Evolutionary conservation across 495 filamentous ascomycete genomes (phyloP).

Genomic region (Stereocaulon alpinum): DNA sequence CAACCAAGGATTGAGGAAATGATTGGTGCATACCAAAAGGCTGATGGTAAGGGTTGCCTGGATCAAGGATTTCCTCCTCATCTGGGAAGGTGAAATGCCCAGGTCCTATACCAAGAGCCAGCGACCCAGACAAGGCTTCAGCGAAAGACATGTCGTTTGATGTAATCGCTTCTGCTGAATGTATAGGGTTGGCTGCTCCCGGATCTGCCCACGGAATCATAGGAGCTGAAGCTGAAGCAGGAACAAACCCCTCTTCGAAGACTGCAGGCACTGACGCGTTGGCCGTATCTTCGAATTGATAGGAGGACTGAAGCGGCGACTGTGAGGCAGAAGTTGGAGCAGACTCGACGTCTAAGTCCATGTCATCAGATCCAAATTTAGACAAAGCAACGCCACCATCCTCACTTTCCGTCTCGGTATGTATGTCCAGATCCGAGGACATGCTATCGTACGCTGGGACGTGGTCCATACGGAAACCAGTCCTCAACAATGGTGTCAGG

Average conservation of each 20-base stretch:
- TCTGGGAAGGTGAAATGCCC: neutral
- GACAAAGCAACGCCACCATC: conserved; percentile 11
- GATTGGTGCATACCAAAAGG: conserved; percentile 6
- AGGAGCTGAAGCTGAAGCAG: neutral
- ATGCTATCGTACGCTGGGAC: neutral
- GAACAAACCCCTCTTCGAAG: neutral
- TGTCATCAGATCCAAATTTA: conserved; percentile 10
- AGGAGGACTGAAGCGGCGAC: neutral
- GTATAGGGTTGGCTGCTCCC: neutral
- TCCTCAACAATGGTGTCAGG: neutral
- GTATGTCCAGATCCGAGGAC: conserved; percentile 1
- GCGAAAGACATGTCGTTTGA: neutral
- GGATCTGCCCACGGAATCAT: neutral
- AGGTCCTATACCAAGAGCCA: neutral
- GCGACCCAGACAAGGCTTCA: neutral
- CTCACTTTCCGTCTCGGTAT: conserved; percentile 11
- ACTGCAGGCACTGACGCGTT: neutral
- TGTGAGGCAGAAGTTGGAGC: conserved; percentile 10
- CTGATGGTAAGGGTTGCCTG: conserved; percentile 7
- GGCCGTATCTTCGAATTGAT: neutral
- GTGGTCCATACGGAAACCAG: neutral
- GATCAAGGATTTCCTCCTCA: conserved; percentile 2
- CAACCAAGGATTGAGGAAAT: conserved; percentile 8
- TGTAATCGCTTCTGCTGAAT: neutral
- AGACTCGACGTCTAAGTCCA: conserved; percentile 5